These are phyloP conservation scores for Lipomyces spencermartinsiae DNA, from an alignment of 805 yeast genomes.

Conservation along the genomic window DNA sequence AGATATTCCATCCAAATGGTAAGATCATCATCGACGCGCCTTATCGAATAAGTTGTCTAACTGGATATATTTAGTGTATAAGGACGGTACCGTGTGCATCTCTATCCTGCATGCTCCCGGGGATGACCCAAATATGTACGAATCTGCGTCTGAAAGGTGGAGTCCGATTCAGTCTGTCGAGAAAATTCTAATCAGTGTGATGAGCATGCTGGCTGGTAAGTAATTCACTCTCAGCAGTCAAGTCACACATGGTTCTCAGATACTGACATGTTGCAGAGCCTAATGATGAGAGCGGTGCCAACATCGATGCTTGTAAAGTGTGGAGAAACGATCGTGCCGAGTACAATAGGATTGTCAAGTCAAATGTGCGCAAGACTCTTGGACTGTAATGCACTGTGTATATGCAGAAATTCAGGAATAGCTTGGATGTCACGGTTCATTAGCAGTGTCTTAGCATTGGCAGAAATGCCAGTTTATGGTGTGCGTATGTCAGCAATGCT, in stretches of 20 bases:
- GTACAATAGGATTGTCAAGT: conserved; percentile 68
- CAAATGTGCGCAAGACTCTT: conserved; percentile 71
- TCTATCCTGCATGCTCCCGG: conserved; percentile 96
- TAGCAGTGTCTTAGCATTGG: background rate
- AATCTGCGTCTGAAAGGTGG: conserved; percentile 96
- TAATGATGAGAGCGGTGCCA: conserved; percentile 94
- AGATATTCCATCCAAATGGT: conserved; percentile 87
- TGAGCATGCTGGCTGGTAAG: conserved; percentile 83
- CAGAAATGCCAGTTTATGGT: background rate
- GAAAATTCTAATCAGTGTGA: conserved; percentile 87
- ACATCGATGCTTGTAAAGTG: conserved; percentile 77
- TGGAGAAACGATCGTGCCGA: conserved; percentile 85
- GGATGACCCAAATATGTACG: conserved; percentile 95
- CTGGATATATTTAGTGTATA: conserved; percentile 57
- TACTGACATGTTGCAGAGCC: conserved; percentile 64
- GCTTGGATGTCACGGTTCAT: background rate
- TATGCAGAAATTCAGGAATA: background rate
- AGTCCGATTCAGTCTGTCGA: conserved; percentile 98
- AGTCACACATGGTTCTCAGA: background rate
- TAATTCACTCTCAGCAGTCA: background rate
- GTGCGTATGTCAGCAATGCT: background rate
- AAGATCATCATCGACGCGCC: conserved; percentile 15
- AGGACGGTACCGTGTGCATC: conserved; percentile 95
- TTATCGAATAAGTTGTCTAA: background rate
- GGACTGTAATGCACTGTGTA: conserved; percentile 56